Conservation (phyloP, 441 rosid genomes). For the Gossypium davidsonii region DNA sequence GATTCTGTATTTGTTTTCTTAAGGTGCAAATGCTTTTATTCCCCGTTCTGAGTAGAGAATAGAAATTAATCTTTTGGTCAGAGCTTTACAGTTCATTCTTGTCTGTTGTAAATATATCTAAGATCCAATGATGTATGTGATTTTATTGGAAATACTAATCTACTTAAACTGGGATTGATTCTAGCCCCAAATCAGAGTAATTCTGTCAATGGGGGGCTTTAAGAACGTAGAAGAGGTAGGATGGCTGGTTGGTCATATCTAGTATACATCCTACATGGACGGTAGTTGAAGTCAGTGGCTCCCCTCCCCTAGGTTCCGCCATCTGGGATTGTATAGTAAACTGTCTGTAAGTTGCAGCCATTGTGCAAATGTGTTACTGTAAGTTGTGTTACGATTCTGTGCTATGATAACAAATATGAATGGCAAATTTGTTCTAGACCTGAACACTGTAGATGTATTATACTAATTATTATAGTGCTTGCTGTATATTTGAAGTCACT, state of each 20-base stretch:
- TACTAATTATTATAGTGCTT: too few species aligned
- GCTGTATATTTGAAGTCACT: background rate
- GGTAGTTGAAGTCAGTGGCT: too few species aligned
- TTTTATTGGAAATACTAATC: background rate
- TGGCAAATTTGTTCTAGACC: background rate
- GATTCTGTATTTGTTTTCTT: background rate
- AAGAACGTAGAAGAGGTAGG: too few species aligned
- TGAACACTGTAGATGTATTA: background rate
- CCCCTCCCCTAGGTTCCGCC: too few species aligned
- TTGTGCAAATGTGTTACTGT: background rate
- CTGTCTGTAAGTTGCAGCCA: background rate
- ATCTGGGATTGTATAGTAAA: background rate
- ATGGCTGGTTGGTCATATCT: too few species aligned
- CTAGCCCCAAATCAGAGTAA: background rate
- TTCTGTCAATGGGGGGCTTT: background rate
- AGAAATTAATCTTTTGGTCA: background rate
- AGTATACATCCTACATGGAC: too few species aligned
- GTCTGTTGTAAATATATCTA: background rate
- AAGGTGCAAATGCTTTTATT: too few species aligned
- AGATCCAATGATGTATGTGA: background rate
- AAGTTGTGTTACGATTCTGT: background rate
- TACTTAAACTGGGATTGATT: background rate
- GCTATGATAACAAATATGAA: background rate
- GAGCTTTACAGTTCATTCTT: background rate
- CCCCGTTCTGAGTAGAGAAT: too few species aligned